phyloP scores from a whole-genome alignment of 1,284 basidiomycete genomes.

The Ceratobasidium theobromae region DNA sequence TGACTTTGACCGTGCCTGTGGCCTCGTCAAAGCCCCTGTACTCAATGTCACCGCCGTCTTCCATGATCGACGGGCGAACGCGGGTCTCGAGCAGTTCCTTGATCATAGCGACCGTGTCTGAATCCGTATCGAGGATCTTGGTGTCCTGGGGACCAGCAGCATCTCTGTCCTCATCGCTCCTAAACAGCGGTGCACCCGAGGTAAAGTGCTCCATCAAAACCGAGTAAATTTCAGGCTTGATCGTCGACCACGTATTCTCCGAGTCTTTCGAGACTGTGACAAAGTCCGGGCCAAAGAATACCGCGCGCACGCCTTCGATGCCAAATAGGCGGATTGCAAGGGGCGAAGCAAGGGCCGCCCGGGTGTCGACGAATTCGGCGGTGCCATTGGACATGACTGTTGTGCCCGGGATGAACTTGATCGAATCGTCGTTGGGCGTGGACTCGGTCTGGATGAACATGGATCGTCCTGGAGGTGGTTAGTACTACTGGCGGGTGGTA shows the following conservation, averaged over 20 bases:
- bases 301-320: slow-evolving; percentile 82
- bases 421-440: slow-evolving; percentile 95
- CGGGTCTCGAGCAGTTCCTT: slow-evolving; percentile 96
- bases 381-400: slow-evolving; percentile 85
- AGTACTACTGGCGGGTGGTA: neutral
- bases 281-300: slow-evolving; percentile 98
- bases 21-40: slow-evolving; percentile 53
- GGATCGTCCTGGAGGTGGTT: slow-evolving; percentile 48
- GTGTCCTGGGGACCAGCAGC: slow-evolving; percentile 91
- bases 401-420: slow-evolving; percentile 96
- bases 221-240: slow-evolving; percentile 99
- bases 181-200: slow-evolving; percentile 82
- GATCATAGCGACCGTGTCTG: slow-evolving; percentile 98
- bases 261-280: slow-evolving; percentile 94
- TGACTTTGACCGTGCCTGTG: slow-evolving; percentile 63
- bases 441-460: slow-evolving; percentile 99
- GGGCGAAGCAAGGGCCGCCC: slow-evolving; percentile 80
- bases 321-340: slow-evolving; percentile 92
- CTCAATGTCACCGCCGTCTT: slow-evolving; percentile 54
- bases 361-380: slow-evolving; percentile 92
- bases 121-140: slow-evolving; percentile 91
- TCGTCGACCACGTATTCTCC: slow-evolving; percentile 80
- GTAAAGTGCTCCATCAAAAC: slow-evolving; percentile 98
- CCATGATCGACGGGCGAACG: slow-evolving; percentile 93
- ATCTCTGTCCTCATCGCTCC: slow-evolving; percentile 72